phyloP scores from a whole-genome alignment of 805 yeast species.

The Kurtzmaniella fragi region DNA sequence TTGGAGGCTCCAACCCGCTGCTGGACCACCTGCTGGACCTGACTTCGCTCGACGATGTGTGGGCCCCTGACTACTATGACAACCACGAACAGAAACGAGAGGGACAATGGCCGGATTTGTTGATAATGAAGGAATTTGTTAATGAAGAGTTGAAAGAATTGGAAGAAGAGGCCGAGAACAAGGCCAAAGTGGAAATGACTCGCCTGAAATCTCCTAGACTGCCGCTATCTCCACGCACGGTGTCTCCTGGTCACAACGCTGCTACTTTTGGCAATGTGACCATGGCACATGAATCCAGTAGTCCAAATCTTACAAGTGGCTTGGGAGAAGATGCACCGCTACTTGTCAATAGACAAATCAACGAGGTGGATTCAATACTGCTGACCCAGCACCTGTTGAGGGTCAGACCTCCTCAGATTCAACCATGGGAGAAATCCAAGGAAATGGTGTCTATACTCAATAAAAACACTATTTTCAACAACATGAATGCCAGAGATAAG shows the following conservation, averaged over 20 bases:
- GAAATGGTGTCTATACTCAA: background rate
- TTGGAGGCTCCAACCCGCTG: constrained; percentile 58
- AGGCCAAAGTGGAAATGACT: background rate
- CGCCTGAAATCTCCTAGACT: background rate
- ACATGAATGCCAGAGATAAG: background rate
- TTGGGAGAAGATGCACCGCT: constrained; percentile 23
- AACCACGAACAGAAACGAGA: constrained; percentile 12
- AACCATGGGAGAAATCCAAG: constrained; percentile 57
- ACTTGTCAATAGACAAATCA: constrained; percentile 21
- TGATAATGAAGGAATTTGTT: constrained; percentile 71
- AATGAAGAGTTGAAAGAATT: constrained; percentile 52
- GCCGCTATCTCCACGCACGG: constrained; percentile 20
- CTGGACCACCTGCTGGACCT: constrained; percentile 57
- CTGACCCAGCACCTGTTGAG: constrained; percentile 45
- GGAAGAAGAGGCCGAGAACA: constrained; percentile 18
- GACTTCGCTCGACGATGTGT: constrained; percentile 87
- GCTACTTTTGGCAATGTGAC: constrained; percentile 16
- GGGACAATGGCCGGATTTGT: constrained; percentile 78
- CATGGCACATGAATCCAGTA: constrained; percentile 20
- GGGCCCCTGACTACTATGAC: constrained; percentile 70
- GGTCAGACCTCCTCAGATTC: constrained; percentile 66
- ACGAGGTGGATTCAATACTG: constrained; percentile 25
- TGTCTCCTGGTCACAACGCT: constrained; percentile 1
- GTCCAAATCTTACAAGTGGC: constrained; percentile 1
- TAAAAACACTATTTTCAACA: background rate